phyloP scores from a whole-genome alignment of 2,329 filamentous ascomycete genomes.

The Clarireedia homoeocarpa region DNA sequence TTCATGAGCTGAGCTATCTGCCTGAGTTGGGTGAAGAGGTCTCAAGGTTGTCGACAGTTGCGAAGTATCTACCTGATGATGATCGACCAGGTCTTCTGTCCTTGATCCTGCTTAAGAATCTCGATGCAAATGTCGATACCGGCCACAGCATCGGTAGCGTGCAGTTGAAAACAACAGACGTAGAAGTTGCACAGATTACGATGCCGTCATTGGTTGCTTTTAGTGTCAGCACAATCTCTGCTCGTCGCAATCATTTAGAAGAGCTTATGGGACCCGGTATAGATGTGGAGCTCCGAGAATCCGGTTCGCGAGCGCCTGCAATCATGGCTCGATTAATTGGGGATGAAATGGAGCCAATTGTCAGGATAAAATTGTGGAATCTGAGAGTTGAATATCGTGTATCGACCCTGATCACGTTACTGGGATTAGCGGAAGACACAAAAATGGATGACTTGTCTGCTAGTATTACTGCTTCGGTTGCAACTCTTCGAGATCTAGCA shows the following conservation, averaged over 20 bases:
- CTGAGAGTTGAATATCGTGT: slow-evolving; percentile 84
- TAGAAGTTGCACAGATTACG: slow-evolving; percentile 74
- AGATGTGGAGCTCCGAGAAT: slow-evolving; percentile 23
- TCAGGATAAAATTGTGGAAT: slow-evolving; percentile 83
- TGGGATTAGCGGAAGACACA: slow-evolving; percentile 60
- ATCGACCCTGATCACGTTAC: slow-evolving; percentile 69
- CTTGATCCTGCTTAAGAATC: slow-evolving; percentile 56
- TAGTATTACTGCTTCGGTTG: slow-evolving; percentile 71
- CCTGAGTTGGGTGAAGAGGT: slow-evolving; percentile 70
- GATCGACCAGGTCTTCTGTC: slow-evolving; percentile 84
- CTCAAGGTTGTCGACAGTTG: slow-evolving; percentile 72
- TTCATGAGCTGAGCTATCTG: slow-evolving; percentile 59
- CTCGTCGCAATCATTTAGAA: slow-evolving; percentile 60
- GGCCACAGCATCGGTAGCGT: slow-evolving; percentile 61
- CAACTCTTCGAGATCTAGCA: slow-evolving; percentile 61
- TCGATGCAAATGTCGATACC: slow-evolving; percentile 55
- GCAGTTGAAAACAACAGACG: slow-evolving; percentile 47
- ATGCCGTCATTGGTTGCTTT: slow-evolving; percentile 75
- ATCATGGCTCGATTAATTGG: slow-evolving; percentile 86
- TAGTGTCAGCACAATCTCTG: slow-evolving; percentile 55
- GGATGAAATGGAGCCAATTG: slow-evolving; percentile 85
- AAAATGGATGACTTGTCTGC: slow-evolving; percentile 67
- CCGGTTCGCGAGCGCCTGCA: slow-evolving; percentile 45
- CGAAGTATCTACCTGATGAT: slow-evolving; percentile 93
- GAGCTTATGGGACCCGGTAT: slow-evolving; percentile 56